Evolutionary conservation across 805 yeast genomes (phyloP).

Genomic region (Ogataea thermomethanolica): DNA sequence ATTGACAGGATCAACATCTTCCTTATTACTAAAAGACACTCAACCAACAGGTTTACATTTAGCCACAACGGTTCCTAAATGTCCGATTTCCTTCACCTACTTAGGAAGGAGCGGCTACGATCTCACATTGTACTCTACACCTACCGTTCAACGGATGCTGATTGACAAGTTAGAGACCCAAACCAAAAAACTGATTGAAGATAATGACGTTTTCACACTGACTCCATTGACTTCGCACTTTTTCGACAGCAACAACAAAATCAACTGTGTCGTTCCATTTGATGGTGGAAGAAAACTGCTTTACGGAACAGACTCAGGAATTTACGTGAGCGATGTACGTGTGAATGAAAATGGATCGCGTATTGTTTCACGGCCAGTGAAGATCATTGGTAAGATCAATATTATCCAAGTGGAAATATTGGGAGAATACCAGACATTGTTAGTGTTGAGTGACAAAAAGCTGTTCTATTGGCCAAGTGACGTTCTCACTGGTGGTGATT

Average conservation of each 20-base stretch:
- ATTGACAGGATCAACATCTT: slow-evolving; percentile 30
- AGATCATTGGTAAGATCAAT: slow-evolving; percentile 68
- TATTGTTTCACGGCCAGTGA: slow-evolving; percentile 66
- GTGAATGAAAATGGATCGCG: slow-evolving; percentile 46
- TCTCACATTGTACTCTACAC: slow-evolving; percentile 50
- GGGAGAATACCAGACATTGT: slow-evolving; percentile 82
- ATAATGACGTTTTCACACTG: slow-evolving; percentile 75
- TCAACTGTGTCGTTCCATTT: slow-evolving; percentile 89
- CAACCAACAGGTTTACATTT: slow-evolving; percentile 20
- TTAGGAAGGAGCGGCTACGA: slow-evolving; percentile 55
- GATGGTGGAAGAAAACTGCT: slow-evolving; percentile 90
- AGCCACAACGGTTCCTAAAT: slow-evolving; percentile 32
- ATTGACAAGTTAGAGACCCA: slow-evolving; percentile 77
- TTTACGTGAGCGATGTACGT: slow-evolving; percentile 73
- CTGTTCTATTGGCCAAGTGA: slow-evolving; percentile 78
- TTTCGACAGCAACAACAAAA: slow-evolving; percentile 70
- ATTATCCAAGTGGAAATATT: slow-evolving; percentile 88
- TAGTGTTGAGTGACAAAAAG: slow-evolving; percentile 79
- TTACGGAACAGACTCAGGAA: slow-evolving; percentile 90
- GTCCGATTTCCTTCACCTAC: slow-evolving; percentile 50
- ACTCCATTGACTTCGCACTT: slow-evolving; percentile 71
- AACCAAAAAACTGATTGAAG: slow-evolving; percentile 65
- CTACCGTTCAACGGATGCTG: slow-evolving; percentile 71
- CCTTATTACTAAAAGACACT: slow-evolving; percentile 25
- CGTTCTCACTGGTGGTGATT: slow-evolving; percentile 47